Base-by-base conservation (phyloP, 192 early-diverging fungal species). In the Coemansia biformis region DNA sequence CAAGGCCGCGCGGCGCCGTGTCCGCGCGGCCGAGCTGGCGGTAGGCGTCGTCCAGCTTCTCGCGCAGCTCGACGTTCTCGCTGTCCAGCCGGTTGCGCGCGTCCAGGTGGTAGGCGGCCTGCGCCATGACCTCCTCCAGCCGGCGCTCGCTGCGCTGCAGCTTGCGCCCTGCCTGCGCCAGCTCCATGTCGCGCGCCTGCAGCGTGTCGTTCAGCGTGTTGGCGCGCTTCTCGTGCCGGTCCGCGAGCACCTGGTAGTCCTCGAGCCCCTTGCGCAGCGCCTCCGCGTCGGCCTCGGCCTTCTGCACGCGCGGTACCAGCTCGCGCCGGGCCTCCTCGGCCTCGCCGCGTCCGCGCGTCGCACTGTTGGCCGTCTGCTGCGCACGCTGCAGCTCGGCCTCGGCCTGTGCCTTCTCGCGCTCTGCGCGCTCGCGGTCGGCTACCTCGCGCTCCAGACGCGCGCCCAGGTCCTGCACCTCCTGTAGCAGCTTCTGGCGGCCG, bases 161-260 rank as follows among this genome's bases (percentile, higher is more conserved):
- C 39, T 72, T 72, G 38, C 87, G 76, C 28, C 83, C 80, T 5
- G 58, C 43, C 34, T 73, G 72, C 9, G 85, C 78, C 33, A 83
- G 51, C 53, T 76, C 76, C 53, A 68, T 24, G 51, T 86, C 84
- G 31, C 85, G 69, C 10, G 71, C 29, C 54, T 86, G 81, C 28
- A 86, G 59, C 43, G 84, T 74, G 17, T 70, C 72, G 60, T 84
- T 81, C 23, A 85, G 59, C 12, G 68, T 48, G 42, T 79, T 82
- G 19, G 83, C 75, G 59, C 83, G 84, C 66, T 81, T 77, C 61
- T 90, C 86, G 33, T 87, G 79, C 4, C 83, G 77, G 49, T 78
- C 70, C 17, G 83, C 81, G 48, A 86, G 63, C 14, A 85, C 82
- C 61, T 88, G 83, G 59, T 82, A 81, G 59, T 84, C 81, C 24